phyloP scores from a whole-genome alignment of 192 early-diverging fungal species.

The Backusella australiensis region DNA sequence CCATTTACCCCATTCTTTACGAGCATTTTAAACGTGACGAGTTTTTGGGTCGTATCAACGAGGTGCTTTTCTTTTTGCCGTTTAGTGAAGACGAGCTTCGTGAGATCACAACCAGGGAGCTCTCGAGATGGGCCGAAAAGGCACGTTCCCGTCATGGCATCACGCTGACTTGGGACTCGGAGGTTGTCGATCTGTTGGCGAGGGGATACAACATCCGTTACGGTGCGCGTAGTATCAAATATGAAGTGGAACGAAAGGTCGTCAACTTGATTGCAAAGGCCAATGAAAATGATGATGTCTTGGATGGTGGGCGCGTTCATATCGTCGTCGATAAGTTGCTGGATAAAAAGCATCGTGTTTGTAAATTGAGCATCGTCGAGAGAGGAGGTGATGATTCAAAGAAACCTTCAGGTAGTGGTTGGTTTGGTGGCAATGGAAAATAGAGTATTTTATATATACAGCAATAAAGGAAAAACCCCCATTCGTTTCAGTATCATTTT shows the following conservation, averaged over 20 bases:
- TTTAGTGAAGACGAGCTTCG: constrained; percentile 38
- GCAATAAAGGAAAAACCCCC: too few species aligned
- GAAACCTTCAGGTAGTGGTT: not conserved
- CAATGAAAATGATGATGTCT: constrained; percentile 43
- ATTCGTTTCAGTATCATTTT: too few species aligned
- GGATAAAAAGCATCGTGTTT: constrained; percentile 3
- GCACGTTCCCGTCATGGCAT: constrained; percentile 41
- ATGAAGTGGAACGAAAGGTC: constrained; percentile 43
- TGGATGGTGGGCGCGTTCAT: constrained; percentile 37
- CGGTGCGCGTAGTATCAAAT: constrained; percentile 47
- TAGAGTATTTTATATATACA: not conserved
- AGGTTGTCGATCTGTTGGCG: constrained; percentile 36
- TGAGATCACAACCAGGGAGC: constrained; percentile 30
- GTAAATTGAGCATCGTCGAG: constrained; percentile 18
- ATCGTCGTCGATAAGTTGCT: constrained; percentile 26
- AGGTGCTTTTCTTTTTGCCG: constrained; percentile 44
- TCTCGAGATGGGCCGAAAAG: constrained; percentile 41
- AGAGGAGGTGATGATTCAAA: constrained; percentile 18
- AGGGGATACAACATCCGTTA: constrained; percentile 44
- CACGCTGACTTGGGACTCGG: constrained; percentile 35
- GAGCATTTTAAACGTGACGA: constrained; percentile 43
- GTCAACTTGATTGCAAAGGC: constrained; percentile 43
- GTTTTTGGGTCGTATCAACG: constrained; percentile 46
- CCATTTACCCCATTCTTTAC: constrained; percentile 45
- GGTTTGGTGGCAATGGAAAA: constrained; percentile 1